phyloP scores from a whole-genome alignment of 768 basidiomycete species.

The Podaxis rugospora region DNA sequence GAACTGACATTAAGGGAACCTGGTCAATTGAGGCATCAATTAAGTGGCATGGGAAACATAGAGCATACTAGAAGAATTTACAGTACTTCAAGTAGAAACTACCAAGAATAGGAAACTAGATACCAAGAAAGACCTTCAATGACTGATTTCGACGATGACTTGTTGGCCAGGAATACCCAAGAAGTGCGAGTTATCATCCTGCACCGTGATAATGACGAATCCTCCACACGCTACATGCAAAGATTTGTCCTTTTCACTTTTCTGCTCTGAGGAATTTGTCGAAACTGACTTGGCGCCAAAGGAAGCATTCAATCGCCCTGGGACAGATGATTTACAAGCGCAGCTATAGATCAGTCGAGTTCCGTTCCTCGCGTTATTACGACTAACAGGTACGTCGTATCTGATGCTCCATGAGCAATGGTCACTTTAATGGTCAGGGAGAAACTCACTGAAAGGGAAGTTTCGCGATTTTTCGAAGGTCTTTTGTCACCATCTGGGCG shows the following conservation, averaged over 20 bases:
- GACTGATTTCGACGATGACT: slow-evolving; percentile 15
- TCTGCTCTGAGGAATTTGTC: neutral
- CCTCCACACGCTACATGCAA: slow-evolving; percentile 17
- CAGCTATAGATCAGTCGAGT: neutral
- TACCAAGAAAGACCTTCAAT: neutral
- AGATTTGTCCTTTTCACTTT: neutral
- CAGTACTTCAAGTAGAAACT: neutral
- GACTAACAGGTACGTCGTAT: neutral
- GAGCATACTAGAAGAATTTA: neutral
- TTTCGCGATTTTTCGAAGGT: slow-evolving; percentile 25
- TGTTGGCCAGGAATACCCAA: slow-evolving; percentile 24
- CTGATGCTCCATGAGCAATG: neutral
- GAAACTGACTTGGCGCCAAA: neutral
- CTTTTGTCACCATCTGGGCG: slow-evolving; percentile 20
- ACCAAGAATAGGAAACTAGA: neutral
- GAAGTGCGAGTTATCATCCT: slow-evolving; percentile 22
- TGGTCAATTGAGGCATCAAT: neutral
- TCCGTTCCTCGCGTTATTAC: neutral
- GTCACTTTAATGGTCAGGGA: neutral
- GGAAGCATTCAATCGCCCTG: neutral
- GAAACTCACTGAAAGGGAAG: slow-evolving; percentile 24
- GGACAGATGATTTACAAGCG: neutral
- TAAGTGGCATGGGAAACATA: neutral
- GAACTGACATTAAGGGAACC: neutral
- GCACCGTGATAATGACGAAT: slow-evolving; percentile 17